Conservation (phyloP, 805 yeast genomes). For the Saccharomycopsis synnaedendra region DNA sequence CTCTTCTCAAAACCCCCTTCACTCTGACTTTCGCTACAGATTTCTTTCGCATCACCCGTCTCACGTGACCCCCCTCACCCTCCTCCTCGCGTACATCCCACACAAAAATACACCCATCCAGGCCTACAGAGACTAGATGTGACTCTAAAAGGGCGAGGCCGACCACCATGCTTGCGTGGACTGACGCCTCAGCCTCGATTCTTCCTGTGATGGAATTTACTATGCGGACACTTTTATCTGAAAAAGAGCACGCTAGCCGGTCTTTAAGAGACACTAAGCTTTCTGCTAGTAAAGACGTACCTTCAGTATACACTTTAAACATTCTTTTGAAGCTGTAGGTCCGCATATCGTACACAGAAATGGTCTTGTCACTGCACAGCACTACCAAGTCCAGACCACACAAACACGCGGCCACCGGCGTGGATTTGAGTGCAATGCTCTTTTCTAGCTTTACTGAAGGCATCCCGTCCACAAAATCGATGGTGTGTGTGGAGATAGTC, state of each 20-base stretch:
- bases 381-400: constrained; percentile 31
- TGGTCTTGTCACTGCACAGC: constrained; percentile 39
- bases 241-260: constrained; percentile 31
- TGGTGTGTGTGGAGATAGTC: constrained; percentile 41
- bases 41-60: too few relatives aligned
- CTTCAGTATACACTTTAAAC: constrained; percentile 29
- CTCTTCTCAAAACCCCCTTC: too few relatives aligned
- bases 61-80: too few relatives aligned
- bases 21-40: too few relatives aligned
- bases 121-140: constrained; percentile 31
- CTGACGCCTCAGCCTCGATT: constrained; percentile 44
- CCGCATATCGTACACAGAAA: constrained; percentile 29
- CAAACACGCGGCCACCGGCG: constrained; percentile 35
- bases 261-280: constrained; percentile 24
- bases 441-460: constrained; percentile 27
- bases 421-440: constrained; percentile 36
- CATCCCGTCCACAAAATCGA: constrained; percentile 19
- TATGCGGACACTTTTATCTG: constrained; percentile 47
- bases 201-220: constrained; percentile 36
- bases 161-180: constrained; percentile 41
- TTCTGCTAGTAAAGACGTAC: constrained; percentile 33
- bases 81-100: constrained; percentile 26
- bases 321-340: constrained; percentile 26
- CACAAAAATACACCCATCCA: constrained; percentile 42
- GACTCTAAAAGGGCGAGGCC: constrained; percentile 1